Conservation (phyloP, 352 stramenopile species). For the Globisporangium parvum region DNA sequence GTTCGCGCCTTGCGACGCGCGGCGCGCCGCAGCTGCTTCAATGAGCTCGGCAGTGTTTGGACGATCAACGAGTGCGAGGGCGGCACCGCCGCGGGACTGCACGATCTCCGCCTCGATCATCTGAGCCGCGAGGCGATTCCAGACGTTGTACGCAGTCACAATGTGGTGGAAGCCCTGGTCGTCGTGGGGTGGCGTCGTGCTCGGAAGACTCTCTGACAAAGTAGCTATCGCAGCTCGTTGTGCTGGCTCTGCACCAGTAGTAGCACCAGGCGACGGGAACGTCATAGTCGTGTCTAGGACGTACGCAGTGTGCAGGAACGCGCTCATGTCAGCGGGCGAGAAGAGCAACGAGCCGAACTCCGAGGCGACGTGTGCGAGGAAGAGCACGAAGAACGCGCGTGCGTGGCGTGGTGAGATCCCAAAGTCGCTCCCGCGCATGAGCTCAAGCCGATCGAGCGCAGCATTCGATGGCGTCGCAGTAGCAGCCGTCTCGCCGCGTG, state of each 20-base stretch:
- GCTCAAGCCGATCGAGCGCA: conserved; percentile 26
- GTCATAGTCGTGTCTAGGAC: conserved; percentile 6
- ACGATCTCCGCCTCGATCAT: conserved; percentile 36
- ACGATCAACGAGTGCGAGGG: not conserved
- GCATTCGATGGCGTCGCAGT: conserved; percentile 2
- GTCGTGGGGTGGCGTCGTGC: not conserved
- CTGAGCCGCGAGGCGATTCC: conserved; percentile 39
- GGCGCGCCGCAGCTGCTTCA: not conserved
- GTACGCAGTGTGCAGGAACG: conserved; percentile 45
- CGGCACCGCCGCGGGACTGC: conserved; percentile 19
- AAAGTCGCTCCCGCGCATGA: conserved; percentile 34
- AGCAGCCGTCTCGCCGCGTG: no score
- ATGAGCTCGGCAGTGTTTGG: not conserved
- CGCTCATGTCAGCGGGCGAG: conserved; percentile 48
- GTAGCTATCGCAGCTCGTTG: not conserved
- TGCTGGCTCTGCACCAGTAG: not conserved
- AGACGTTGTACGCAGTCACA: conserved; percentile 30
- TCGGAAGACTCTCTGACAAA: not conserved
- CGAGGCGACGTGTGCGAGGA: conserved; percentile 36
- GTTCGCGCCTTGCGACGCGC: not conserved
- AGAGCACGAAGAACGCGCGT: conserved; percentile 27
- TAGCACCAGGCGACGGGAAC: not conserved
- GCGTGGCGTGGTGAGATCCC: conserved; percentile 35
- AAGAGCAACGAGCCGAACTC: conserved; percentile 62
- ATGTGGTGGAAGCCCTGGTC: conserved; percentile 20